Conservation (phyloP, 306 rosid species). For the Acacia melanoxylon region DNA sequence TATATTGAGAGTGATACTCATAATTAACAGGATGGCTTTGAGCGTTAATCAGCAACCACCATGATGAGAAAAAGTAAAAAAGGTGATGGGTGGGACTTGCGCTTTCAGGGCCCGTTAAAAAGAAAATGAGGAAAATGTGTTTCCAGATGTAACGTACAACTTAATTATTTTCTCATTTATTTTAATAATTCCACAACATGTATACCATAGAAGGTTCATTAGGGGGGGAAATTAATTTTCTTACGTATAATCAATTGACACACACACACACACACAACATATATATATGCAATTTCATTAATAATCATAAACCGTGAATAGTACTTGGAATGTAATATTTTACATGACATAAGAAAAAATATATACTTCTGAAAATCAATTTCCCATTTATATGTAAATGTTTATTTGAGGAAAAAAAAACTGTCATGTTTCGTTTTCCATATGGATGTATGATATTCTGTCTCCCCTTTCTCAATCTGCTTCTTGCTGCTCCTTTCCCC, state of each 20-base stretch:
- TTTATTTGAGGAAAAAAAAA: neutral
- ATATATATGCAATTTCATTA: too few species aligned
- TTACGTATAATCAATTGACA: neutral
- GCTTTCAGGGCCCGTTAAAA: constrained; percentile 40
- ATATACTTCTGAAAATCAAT: too few species aligned
- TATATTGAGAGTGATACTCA: neutral
- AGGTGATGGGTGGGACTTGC: constrained; percentile 27
- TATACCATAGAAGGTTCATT: neutral
- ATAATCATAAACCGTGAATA: neutral
- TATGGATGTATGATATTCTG: neutral
- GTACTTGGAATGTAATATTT: neutral
- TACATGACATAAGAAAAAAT: neutral
- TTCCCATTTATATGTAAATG: neutral
- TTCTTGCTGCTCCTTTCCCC: neutral
- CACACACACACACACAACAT: neutral
- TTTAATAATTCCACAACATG: neutral
- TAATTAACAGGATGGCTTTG: neutral
- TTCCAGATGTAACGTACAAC: constrained; percentile 26
- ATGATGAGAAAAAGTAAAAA: constrained; percentile 23
- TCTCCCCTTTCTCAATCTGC: neutral
- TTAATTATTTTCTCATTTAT: neutral
- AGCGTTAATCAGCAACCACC: constrained; percentile 68
- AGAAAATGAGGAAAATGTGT: constrained; percentile 46
- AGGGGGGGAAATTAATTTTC: neutral
- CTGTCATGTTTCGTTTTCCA: neutral